Percentiles rank a stretch among this genome's conserved stretches.
These are phyloP conservation scores for Daucus carota DNA, from an alignment of 129 eudicot species.

Conservation along the genomic window DNA sequence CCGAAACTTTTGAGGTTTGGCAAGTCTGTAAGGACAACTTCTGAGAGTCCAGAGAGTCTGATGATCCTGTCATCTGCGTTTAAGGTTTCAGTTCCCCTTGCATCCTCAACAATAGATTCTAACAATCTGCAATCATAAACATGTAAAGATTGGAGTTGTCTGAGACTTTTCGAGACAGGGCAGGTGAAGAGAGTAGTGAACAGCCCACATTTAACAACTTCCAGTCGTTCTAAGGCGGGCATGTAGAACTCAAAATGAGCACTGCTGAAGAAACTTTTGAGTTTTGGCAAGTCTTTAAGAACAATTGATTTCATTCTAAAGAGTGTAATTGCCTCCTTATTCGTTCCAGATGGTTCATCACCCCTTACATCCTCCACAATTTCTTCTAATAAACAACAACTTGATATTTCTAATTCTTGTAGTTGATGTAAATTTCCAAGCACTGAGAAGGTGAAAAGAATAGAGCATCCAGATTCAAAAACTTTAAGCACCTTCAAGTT, in stretches of 20 bases:
- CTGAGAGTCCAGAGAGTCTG: neutral
- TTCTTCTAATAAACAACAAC: neutral
- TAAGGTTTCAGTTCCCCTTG: neutral
- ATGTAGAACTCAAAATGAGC: neutral
- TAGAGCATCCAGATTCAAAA: neutral
- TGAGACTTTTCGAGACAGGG: neutral
- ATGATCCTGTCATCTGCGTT: neutral
- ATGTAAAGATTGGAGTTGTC: neutral
- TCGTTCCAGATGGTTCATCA: neutral
- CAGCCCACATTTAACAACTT: neutral
- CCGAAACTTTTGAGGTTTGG: neutral
- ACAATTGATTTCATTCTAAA: neutral
- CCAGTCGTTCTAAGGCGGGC: neutral
- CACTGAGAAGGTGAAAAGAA: neutral
- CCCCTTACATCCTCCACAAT: neutral
- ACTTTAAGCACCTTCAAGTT: neutral
- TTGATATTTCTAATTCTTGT: neutral
- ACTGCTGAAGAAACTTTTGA: neutral
- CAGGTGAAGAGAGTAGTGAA: neutral
- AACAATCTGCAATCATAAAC: neutral
- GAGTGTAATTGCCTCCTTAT: neutral
- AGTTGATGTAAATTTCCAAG: neutral
- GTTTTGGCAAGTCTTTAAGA: neutral
- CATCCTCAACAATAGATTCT: neutral
- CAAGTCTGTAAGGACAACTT: neutral